Conservation (phyloP, 2,329 filamentous ascomycete species). For the Balansia obtecta region DNA sequence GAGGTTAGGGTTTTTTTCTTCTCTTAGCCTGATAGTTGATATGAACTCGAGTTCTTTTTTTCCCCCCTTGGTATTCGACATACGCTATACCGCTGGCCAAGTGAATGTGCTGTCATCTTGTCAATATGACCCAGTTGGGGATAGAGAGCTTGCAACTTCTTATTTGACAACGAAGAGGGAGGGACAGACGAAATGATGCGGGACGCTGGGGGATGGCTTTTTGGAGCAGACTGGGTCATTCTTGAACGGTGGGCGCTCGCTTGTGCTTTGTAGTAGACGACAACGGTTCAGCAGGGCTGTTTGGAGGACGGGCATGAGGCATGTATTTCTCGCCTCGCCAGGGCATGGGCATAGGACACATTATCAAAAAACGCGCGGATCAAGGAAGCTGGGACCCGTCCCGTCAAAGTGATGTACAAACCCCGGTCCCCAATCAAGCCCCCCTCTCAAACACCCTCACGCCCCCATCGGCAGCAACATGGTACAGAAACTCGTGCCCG, state of each 20-base stretch:
- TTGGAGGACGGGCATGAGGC: too few species aligned
- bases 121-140: too few species aligned
- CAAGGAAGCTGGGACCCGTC: not conserved
- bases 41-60: constrained; percentile 1
- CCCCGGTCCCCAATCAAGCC: constrained; percentile 11
- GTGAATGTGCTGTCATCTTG: too few species aligned
- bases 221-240: not conserved
- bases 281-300: not conserved
- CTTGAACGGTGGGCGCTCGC: not conserved
- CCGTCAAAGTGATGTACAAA: not conserved
- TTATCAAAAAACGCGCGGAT: too few species aligned
- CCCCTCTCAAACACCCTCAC: constrained; percentile 80
- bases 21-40: not conserved
- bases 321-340: too few species aligned
- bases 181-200: too few species aligned
- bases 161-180: too few species aligned
- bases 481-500: constrained; percentile 61
- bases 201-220: too few species aligned
- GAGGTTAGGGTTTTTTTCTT: too few species aligned
- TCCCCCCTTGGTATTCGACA: too few species aligned
- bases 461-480: constrained; percentile 64
- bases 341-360: not conserved
- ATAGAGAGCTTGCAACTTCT: not conserved
- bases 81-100: too few species aligned
- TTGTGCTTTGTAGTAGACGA: not conserved